Evolutionary conservation across 192 early-diverging fungal genomes (phyloP).

Genomic region (Podila clonocystis): DNA sequence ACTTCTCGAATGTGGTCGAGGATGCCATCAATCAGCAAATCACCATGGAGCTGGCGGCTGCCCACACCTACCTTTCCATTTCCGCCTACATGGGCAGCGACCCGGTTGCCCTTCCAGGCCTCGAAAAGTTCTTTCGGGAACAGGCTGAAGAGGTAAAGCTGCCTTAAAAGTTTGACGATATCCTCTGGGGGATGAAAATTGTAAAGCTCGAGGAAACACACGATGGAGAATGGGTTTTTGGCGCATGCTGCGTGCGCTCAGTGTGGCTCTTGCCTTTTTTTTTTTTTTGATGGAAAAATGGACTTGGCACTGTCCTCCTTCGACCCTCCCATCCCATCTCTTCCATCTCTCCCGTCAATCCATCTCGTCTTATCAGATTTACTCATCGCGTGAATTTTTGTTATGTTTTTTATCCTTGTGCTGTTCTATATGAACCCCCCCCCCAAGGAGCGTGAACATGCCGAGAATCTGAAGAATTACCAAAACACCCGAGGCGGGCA

Average conservation of each 20-base stretch:
- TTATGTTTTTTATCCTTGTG: background rate
- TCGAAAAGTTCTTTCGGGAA: slow-evolving; percentile 61
- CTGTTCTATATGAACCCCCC: background rate
- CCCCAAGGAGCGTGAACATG: slow-evolving; percentile 37
- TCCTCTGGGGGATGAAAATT: background rate
- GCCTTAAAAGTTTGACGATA: background rate
- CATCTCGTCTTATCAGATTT: no score
- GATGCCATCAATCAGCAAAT: slow-evolving; percentile 64
- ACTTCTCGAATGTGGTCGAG: slow-evolving; percentile 55
- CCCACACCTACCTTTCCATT: slow-evolving; percentile 61
- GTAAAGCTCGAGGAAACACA: no score
- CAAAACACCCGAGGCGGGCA: slow-evolving; percentile 60
- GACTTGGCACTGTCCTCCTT: no score
- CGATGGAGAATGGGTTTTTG: no score
- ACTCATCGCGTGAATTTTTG: background rate
- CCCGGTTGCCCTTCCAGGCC: slow-evolving; percentile 56
- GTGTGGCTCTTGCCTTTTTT: no score
- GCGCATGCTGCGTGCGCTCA: no score
- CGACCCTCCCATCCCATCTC: no score
- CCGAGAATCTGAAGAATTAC: slow-evolving; percentile 54
- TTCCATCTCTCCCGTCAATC: no score
- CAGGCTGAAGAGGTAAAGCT: slow-evolving; percentile 49
- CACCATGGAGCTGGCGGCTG: slow-evolving; percentile 59
- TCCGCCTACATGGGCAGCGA: slow-evolving; percentile 55
- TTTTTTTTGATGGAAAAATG: no score